Base-by-base conservation (phyloP, 169 alveolate species). In the Cryptosporidium parvum region DNA sequence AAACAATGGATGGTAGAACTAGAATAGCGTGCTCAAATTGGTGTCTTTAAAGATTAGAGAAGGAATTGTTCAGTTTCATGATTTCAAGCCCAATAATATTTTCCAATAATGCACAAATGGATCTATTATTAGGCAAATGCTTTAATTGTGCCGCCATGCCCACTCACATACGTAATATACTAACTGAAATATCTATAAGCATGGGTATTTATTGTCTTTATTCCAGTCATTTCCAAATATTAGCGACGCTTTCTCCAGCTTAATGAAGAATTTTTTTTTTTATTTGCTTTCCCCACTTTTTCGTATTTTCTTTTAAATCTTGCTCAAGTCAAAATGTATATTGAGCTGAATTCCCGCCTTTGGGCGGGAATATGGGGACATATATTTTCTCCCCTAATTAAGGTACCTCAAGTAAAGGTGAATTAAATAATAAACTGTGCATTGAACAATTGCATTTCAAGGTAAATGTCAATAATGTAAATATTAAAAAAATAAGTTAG, bases 301-400 rank as follows among this genome's bases (percentile, higher is more conserved):
- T 42, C 42, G 42, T n/a, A 16, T 42, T 69, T 69, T 16, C 33
- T 35, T 45, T 71, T 31, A 52, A 48, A 12, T 16, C 12, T 48
- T 48, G 23, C 0, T 16, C 2, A 3, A 48, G 12, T 48, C 5
- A 48, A 48, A 12, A 14, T 14, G 12, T 44, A 5, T 31, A 7
- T 3, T 10, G 31, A 14, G n/a, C n/a, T 14, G 6, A 0, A 3
- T 26, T 65, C 53, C 72, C 72, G 72, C 72, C 72, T 0, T 4
- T 2, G 0, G 53, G 72, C 72, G 72, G 72, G 72, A 65, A 65
- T 14, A 21, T 26, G 21, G 72, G 72, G 72, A 65, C 72, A 65
- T 14, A 65, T 35, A 33, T 7, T 31, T 10, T 65, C 33, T 12
- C 10, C 31, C 8, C 14, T 1, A 42, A 42, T 35, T 33, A 29